These are phyloP conservation scores for Erysimum pusillum DNA, from an alignment of 441 rosid genomes.

Conservation along the genomic window DNA sequence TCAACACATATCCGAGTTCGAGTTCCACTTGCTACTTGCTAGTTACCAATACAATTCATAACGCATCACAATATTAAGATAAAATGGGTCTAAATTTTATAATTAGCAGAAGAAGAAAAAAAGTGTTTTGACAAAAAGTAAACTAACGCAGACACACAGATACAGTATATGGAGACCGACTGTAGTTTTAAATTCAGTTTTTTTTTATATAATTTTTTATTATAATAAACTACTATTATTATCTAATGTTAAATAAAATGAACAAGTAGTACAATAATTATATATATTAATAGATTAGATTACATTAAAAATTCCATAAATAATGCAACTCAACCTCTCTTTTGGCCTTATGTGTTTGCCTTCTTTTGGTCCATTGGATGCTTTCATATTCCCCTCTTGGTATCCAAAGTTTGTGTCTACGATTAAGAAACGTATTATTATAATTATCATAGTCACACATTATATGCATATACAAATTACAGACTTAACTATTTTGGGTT, in stretches of 20 bases:
- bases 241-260: conserved; percentile 12
- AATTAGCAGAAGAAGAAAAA: not conserved
- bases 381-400: conserved; percentile 62
- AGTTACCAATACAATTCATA: not conserved
- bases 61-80: not conserved
- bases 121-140: not conserved
- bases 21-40: not conserved
- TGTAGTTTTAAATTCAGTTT: not conserved
- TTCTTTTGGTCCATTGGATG: conserved; percentile 54
- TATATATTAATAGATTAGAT: conserved; percentile 40
- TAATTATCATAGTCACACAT: not conserved
- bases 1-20: not conserved
- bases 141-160: not conserved
- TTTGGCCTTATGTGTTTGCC: conserved; percentile 70
- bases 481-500: not conserved
- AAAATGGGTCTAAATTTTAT: not conserved
- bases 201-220: not conserved
- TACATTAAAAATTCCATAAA: conserved; percentile 29
- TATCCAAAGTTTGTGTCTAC: conserved; percentile 62
- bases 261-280: conserved; percentile 43
- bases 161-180: not conserved
- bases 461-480: conserved; percentile 13
- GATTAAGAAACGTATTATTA: conserved; percentile 9
- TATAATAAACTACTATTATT: not conserved
- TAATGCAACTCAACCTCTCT: conserved; percentile 51